These are phyloP conservation scores for Rhizopogon vesiculosus DNA, from an alignment of 768 basidiomycete species.

Conservation along the genomic window DNA sequence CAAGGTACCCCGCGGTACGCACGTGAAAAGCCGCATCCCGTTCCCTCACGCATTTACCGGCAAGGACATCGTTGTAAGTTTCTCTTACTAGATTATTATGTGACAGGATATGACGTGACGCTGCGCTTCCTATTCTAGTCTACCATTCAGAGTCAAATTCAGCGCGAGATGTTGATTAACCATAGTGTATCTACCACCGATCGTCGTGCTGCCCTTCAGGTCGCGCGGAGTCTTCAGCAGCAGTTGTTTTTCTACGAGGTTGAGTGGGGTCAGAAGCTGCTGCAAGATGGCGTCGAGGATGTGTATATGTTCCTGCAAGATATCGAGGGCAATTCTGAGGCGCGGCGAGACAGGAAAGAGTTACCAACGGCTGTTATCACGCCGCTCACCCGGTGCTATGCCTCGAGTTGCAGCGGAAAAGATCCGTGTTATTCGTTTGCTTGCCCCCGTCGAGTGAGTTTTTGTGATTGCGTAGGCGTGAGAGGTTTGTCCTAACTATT, in stretches of 20 bases:
- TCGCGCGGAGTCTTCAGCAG: constrained; percentile 86
- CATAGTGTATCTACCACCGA: constrained; percentile 74
- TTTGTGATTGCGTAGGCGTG: background rate
- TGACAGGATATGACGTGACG: background rate
- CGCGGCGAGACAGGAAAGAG: constrained; percentile 58
- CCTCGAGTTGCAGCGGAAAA: constrained; percentile 79
- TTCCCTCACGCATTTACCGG: constrained; percentile 92
- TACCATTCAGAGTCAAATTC: constrained; percentile 83
- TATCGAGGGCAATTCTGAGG: constrained; percentile 57
- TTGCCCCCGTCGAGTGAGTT: constrained; percentile 69
- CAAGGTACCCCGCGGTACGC: constrained; percentile 80
- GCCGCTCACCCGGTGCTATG: constrained; percentile 86
- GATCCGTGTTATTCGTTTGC: constrained; percentile 75
- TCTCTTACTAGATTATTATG: background rate
- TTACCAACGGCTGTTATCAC: constrained; percentile 89
- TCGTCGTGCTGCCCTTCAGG: constrained; percentile 77
- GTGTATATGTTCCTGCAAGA: constrained; percentile 93
- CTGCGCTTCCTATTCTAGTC: constrained; percentile 44
- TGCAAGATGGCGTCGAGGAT: constrained; percentile 87
- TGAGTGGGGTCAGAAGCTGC: constrained; percentile 84
- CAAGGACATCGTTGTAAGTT: constrained; percentile 85
- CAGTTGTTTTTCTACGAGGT: constrained; percentile 97
- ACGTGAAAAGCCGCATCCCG: constrained; percentile 90
- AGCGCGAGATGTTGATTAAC: constrained; percentile 73
- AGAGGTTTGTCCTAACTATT: background rate